Conservation (phyloP, 2,329 filamentous ascomycete genomes). For the Aplosporella prunicola region DNA sequence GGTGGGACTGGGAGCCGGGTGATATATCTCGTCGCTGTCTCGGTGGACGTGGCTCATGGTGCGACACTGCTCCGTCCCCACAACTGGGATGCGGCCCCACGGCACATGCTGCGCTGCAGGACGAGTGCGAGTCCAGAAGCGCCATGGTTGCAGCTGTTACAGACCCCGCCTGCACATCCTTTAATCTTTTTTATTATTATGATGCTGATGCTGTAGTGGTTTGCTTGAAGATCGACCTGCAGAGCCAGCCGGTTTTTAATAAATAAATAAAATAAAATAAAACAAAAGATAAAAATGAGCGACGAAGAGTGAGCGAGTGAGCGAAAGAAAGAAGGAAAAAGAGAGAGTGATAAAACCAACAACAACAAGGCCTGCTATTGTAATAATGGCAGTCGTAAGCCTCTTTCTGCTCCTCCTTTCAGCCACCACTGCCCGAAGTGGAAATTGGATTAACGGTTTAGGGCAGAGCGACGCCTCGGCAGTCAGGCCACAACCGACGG, state of each 20-base stretch:
- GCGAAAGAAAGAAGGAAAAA: too few relatives aligned
- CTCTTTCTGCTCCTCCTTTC: slow-evolving; percentile 1
- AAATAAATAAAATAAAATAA: too few relatives aligned
- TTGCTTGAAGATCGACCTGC: too few relatives aligned
- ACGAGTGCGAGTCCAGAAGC: slow-evolving; percentile 9
- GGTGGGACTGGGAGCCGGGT: background rate
- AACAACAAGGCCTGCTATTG: slow-evolving; percentile 1
- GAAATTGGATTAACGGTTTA: slow-evolving; percentile 6
- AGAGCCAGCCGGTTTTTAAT: slow-evolving; percentile 7
- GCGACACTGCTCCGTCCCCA: slow-evolving; percentile 6
- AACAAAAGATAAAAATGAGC: too few relatives aligned
- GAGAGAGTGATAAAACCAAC: too few relatives aligned
- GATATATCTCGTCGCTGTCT: slow-evolving; percentile 7
- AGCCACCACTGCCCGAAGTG: slow-evolving; percentile 2
- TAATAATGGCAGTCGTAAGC: slow-evolving; percentile 1
- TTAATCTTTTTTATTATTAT: slow-evolving; percentile 4
- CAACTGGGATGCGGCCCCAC: slow-evolving; percentile 4
- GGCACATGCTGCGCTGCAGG: slow-evolving; percentile 7
- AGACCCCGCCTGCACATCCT: slow-evolving; percentile 5
- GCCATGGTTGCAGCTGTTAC: slow-evolving; percentile 4
- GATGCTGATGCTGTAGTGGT: background rate
- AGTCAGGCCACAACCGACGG: too few relatives aligned
- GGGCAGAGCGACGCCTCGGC: slow-evolving; percentile 3
- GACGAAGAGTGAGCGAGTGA: too few relatives aligned
- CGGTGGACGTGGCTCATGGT: slow-evolving; percentile 6